Evolutionary conservation across 257 asterid genomes (phyloP).

Genomic region (Linaria vulgaris): DNA sequence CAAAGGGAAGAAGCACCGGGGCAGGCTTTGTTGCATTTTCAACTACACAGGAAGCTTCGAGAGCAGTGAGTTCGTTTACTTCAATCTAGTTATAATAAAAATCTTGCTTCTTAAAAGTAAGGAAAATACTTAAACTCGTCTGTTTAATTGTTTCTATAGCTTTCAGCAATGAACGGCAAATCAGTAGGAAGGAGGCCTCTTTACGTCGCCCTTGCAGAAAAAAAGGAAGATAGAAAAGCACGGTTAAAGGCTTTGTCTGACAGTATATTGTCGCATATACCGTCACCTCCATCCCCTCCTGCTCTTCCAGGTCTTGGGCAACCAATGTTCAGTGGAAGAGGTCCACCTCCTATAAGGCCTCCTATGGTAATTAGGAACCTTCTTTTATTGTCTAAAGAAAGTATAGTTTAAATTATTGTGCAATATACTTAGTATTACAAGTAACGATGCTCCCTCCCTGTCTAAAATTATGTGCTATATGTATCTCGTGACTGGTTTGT

Average conservation of each 20-base stretch:
- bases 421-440: no score
- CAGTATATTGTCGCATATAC: conserved; percentile 33
- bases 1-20: conserved; percentile 57
- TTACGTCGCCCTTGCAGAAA: conserved; percentile 66
- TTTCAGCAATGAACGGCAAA: conserved; percentile 62
- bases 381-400: no score
- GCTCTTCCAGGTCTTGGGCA: conserved; percentile 49
- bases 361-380: conserved; percentile 39
- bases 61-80: conserved; percentile 30
- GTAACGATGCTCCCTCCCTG: no score
- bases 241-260: conserved; percentile 50
- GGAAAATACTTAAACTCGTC: neutral
- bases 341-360: conserved; percentile 47
- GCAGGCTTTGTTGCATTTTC: conserved; percentile 71
- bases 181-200: conserved; percentile 63
- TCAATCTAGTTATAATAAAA: neutral
- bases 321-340: conserved; percentile 49
- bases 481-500: no score
- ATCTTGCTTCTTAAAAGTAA: neutral
- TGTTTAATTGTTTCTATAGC: conserved; percentile 33
- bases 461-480: no score
- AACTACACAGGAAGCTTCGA: conserved; percentile 52
- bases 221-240: conserved; percentile 66
- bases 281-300: conserved; percentile 42
- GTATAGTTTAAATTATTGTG: no score